Percentiles rank a stretch among this genome's conserved stretches.
These are phyloP conservation scores for Phytophthora brassicae DNA, from an alignment of 352 stramenopile species.

Conservation along the genomic window DNA sequence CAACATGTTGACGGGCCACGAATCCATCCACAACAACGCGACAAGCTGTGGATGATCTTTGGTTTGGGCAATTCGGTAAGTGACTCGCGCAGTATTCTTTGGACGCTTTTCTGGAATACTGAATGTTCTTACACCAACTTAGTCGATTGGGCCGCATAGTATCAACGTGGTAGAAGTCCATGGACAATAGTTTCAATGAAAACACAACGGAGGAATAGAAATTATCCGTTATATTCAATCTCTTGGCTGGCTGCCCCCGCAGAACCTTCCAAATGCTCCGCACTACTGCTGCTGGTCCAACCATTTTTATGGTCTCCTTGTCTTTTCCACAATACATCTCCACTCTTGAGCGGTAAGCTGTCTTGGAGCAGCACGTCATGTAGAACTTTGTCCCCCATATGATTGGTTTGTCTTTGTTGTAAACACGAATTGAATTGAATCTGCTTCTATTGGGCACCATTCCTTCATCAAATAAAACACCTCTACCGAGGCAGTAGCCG, in stretches of 20 bases:
- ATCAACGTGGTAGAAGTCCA: conserved; percentile 11
- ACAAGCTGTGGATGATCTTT: conserved; percentile 5
- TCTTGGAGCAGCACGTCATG: conserved; percentile 18
- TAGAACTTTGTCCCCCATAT: conserved; percentile 33
- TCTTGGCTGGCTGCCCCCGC: background rate
- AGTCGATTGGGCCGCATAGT: conserved; percentile 13
- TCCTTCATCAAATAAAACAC: conserved; percentile 23
- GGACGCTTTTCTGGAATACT: conserved; percentile 12
- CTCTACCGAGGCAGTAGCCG: conserved; percentile 14
- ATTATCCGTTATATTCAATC: conserved; percentile 14
- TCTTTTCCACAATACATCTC: conserved; percentile 15
- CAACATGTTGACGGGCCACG: conserved; percentile 11
- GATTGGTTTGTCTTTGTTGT: conserved; percentile 24
- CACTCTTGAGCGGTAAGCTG: conserved; percentile 13
- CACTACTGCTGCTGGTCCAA: conserved; percentile 6
- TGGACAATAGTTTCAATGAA: conserved; percentile 15
- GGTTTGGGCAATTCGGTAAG: conserved; percentile 12
- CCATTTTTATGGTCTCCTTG: background rate
- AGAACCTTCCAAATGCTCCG: conserved; percentile 16
- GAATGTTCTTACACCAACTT: conserved; percentile 17
- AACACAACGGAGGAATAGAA: conserved; percentile 13
- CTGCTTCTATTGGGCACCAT: conserved; percentile 24
- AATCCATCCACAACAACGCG: conserved; percentile 19
- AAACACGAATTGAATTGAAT: conserved; percentile 24
- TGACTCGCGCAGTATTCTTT: conserved; percentile 4